These are phyloP conservation scores for Candida methanosorbosa DNA, from an alignment of 805 yeast genomes.

Conservation along the genomic window DNA sequence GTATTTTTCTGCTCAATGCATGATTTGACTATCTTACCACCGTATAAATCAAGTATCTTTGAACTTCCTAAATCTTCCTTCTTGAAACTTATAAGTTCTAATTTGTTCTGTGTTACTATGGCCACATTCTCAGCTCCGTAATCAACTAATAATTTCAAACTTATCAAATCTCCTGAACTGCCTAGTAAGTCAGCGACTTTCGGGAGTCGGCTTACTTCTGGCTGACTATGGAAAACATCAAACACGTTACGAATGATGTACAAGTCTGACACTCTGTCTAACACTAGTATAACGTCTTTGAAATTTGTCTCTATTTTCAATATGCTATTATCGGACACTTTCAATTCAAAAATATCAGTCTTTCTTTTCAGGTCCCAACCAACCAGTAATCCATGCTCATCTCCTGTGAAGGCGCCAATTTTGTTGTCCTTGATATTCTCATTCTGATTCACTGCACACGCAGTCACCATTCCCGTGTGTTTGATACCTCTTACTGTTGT, in stretches of 20 bases:
- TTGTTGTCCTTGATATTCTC: conserved; percentile 16
- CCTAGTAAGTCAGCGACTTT: background rate
- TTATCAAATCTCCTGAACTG: background rate
- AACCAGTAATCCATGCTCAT: conserved; percentile 18
- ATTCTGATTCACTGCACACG: conserved; percentile 10
- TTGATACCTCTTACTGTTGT: background rate
- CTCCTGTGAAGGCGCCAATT: conserved; percentile 23
- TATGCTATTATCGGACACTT: conserved; percentile 10
- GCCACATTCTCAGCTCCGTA: conserved; percentile 21
- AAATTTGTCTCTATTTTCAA: conserved; percentile 20
- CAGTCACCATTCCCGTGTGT: conserved; percentile 17
- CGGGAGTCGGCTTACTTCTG: conserved; percentile 1
- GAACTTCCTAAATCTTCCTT: conserved; percentile 2
- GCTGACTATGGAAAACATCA: conserved; percentile 5
- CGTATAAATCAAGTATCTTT: background rate
- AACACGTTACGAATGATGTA: conserved; percentile 13
- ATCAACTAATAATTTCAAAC: conserved; percentile 18
- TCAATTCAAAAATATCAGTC: conserved; percentile 3
- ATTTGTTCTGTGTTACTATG: conserved; percentile 8
- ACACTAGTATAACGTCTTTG: conserved; percentile 14
- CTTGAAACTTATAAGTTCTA: conserved; percentile 15
- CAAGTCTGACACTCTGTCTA: conserved; percentile 16
- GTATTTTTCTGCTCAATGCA: conserved; percentile 14
- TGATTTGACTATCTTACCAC: conserved; percentile 11
- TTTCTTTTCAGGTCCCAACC: conserved; percentile 25